Evolutionary conservation across 306 rosid species (phyloP), one percentile per base, ranked within the genome.

Genomic region (Senna tora): DNA sequence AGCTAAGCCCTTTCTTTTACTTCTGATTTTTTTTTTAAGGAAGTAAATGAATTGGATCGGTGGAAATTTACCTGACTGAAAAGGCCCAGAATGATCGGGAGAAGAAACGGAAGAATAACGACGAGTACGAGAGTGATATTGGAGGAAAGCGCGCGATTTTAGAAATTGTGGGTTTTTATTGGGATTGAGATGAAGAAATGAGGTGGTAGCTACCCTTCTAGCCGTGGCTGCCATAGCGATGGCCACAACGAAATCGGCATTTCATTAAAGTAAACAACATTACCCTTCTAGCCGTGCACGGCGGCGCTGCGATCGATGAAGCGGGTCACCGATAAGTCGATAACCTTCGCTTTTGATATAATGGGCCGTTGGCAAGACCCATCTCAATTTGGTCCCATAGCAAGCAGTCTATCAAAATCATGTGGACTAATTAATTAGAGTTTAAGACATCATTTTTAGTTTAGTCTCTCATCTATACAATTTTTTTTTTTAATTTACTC

Each of bases 191-290:
- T 53, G 65, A 65, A 67, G 56, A 36, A 52, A 28, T 65, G 82
- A 41, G 43, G 80, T 5, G n/a, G 75, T 10, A 54, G 72, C 68
- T n/a, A 75, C 9, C 75, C 82, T 87, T 79, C 56, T 64, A 14
- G 81, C 75, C 76, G 58, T 62, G 13, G 62, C 25, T 36, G 77
- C 63, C 80, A 76, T 84, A n/a, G 38, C 60, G 21, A 54, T 8
- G 4, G 20, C 25, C 20, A 9, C 45, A 32, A 16, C 46, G 5
- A 67, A 67, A 33, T 67, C n/a, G n/a, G n/a, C n/a, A n/a, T n/a
- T n/a, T n/a, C n/a, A n/a, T n/a, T n/a, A n/a, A n/a, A n/a, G n/a
- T n/a, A n/a, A n/a, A n/a, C n/a, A n/a, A n/a, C n/a, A n/a, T n/a
- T n/a, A n/a, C n/a, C n/a, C n/a, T n/a, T n/a, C n/a, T n/a, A n/a